Evolutionary conservation across 1,284 basidiomycete genomes (phyloP).

Genomic region (Moniliophthora roreri): DNA sequence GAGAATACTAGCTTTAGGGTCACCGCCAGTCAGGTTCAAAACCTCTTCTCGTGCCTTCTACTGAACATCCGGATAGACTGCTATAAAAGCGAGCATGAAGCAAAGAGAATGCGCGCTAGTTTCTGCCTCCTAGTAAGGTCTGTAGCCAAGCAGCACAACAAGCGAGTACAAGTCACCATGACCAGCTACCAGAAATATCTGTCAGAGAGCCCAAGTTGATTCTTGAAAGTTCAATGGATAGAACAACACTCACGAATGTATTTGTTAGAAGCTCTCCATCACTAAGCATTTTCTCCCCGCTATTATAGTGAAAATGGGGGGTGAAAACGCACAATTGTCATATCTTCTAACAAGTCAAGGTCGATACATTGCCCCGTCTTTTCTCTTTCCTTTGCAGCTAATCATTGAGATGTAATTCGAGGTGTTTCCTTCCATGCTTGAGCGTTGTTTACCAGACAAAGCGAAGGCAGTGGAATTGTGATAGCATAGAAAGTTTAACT

Average conservation of each 20-base stretch:
- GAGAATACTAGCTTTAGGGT: conserved; percentile 5
- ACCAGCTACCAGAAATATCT: conserved; percentile 30
- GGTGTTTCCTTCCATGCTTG: conserved; percentile 34
- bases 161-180: conserved; percentile 13
- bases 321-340: conserved; percentile 23
- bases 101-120: conserved; percentile 34
- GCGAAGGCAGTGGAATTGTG: background rate
- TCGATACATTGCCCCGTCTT: conserved; percentile 7
- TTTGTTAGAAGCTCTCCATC: conserved; percentile 34
- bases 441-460: conserved; percentile 31
- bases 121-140: conserved; percentile 19
- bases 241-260: conserved; percentile 26
- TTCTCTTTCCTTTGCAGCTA: conserved; percentile 14
- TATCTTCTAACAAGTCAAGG: conserved; percentile 24
- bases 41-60: conserved; percentile 31
- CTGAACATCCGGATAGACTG: conserved; percentile 32
- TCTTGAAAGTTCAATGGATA: background rate
- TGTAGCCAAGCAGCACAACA: background rate
- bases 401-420: conserved; percentile 32
- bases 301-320: conserved; percentile 29
- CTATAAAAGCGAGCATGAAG: conserved; percentile 30
- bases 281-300: conserved; percentile 25
- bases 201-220: background rate
- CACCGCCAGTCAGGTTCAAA: conserved; percentile 16
- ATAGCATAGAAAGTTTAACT: background rate